Conservation (phyloP, 306 rosid species). For the Cucurbita pepo region DNA sequence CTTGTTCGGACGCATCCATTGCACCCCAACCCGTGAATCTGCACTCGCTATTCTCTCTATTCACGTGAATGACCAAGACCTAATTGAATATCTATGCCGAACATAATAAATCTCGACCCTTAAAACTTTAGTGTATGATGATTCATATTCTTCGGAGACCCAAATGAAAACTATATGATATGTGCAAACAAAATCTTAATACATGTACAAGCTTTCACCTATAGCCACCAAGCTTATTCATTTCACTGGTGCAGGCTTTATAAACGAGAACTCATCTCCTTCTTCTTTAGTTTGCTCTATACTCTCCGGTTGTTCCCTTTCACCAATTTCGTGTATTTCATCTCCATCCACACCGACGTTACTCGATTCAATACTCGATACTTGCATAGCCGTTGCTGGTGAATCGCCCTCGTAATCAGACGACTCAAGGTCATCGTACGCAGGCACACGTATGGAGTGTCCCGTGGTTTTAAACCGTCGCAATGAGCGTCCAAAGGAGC, state of each 20-base stretch:
- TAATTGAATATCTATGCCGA: too few relatives aligned
- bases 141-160: neutral
- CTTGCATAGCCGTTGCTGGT: neutral
- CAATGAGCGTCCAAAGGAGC: conserved; percentile 27
- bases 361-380: neutral
- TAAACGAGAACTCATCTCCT: conserved; percentile 32
- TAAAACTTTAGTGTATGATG: neutral
- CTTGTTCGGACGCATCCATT: too few relatives aligned
- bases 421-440: conserved; percentile 19
- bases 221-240: neutral
- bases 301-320: neutral
- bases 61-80: too few relatives aligned
- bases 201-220: neutral
- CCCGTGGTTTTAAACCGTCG: conserved; percentile 72
- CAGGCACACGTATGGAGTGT: conserved; percentile 29
- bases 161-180: neutral
- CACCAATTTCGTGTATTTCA: conserved; percentile 5
- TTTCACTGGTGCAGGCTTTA: conserved; percentile 6
- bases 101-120: neutral
- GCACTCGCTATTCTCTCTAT: too few relatives aligned
- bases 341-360: conserved; percentile 1
- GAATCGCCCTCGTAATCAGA: conserved; percentile 19
- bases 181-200: neutral
- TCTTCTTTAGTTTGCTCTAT: conserved; percentile 6
- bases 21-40: too few relatives aligned